Evolutionary conservation across 495 filamentous ascomycete genomes (phyloP).

Genomic region (Neurospora sp.): DNA sequence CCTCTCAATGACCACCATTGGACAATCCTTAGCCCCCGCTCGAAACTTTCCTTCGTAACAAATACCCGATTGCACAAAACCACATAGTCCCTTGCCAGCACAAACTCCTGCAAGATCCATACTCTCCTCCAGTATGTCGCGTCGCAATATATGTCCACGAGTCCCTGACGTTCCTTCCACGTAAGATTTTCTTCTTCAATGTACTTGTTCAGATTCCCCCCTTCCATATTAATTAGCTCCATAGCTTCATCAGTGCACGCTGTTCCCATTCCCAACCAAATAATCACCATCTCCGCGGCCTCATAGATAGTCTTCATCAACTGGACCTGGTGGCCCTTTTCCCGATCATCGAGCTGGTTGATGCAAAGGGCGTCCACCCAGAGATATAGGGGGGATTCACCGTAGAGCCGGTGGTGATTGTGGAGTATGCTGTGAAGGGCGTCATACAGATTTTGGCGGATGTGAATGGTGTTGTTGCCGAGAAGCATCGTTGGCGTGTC

Average conservation of each 20-base stretch:
- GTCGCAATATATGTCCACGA: neutral
- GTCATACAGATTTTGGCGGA: neutral
- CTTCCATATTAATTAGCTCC: neutral
- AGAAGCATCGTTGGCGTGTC: neutral
- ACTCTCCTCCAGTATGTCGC: neutral
- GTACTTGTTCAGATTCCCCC: too few relatives aligned
- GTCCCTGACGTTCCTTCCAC: neutral
- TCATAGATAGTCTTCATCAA: neutral
- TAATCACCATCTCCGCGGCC: neutral
- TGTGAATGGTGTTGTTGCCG: neutral
- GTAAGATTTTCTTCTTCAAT: too few relatives aligned
- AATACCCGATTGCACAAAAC: neutral
- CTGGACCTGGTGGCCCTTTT: neutral
- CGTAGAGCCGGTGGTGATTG: neutral
- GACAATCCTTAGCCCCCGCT: too few relatives aligned
- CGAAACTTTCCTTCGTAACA: neutral
- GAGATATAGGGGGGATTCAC: neutral
- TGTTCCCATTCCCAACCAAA: neutral
- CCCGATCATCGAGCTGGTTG: neutral
- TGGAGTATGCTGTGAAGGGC: neutral
- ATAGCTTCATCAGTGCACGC: fast-evolving
- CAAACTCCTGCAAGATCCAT: neutral
- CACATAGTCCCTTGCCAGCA: neutral
- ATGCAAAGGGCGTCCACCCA: neutral
- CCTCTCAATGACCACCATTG: too few relatives aligned